A percentile compares a stretch with the other conserved stretches of the same genome.
Conservation (phyloP, 805 yeast genomes). For the Kazachstania africana region DNA sequence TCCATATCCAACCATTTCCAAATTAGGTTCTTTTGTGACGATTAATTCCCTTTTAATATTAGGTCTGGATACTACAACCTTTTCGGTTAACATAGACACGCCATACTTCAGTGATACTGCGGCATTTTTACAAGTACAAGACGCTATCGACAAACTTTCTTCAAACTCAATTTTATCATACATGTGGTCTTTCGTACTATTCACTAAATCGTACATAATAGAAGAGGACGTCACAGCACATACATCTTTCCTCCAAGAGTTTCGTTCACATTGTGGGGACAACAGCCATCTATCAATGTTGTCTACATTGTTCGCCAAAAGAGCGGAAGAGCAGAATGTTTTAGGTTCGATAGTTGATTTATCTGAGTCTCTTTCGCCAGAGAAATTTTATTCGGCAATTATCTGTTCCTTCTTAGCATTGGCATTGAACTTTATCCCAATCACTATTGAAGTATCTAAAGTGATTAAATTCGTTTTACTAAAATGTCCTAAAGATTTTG, state of each 20-base stretch:
- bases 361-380: constrained; percentile 35
- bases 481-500: constrained; percentile 26
- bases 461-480: constrained; percentile 22
- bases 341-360: constrained; percentile 33
- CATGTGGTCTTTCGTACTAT: constrained; percentile 54
- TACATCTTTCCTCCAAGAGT: background rate
- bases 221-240: constrained; percentile 23
- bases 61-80: constrained; percentile 43
- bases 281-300: constrained; percentile 1
- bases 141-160: constrained; percentile 8
- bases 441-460: constrained; percentile 27
- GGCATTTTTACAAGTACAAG: constrained; percentile 31
- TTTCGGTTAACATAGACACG: constrained; percentile 26
- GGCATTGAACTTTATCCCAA: constrained; percentile 35
- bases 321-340: constrained; percentile 32
- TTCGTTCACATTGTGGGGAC: background rate
- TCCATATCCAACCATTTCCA: constrained; percentile 1
- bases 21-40: constrained; percentile 8
- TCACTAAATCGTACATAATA: constrained; percentile 37
- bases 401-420: constrained; percentile 27
- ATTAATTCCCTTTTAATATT: constrained; percentile 38
- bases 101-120: constrained; percentile 32
- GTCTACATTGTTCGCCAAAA: constrained; percentile 26
- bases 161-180: constrained; percentile 41
- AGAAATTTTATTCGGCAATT: constrained; percentile 38